A percentile compares a stretch with the other conserved stretches of the same genome.
Evolutionary conservation across 768 basidiomycete genomes (phyloP).

Genomic region (Mycena capillaripes): DNA sequence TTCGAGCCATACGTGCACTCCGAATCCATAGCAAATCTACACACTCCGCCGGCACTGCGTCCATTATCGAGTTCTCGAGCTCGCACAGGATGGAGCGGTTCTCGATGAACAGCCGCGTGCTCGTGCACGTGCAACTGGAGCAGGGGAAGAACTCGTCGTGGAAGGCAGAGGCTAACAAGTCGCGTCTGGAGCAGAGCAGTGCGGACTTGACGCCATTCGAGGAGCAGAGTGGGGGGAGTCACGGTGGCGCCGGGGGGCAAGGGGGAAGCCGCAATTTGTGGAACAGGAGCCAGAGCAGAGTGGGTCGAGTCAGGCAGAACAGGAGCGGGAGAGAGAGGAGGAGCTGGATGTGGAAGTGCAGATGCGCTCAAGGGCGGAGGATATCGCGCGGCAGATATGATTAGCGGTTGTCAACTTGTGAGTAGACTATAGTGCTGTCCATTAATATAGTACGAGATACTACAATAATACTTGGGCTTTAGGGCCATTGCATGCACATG

Average conservation of each 20-base stretch:
- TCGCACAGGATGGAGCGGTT: background rate
- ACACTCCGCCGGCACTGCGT: background rate
- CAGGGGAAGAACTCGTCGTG: background rate
- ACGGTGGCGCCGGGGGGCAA: background rate
- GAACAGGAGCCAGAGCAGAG: slow-evolving; percentile 12
- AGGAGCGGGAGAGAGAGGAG: background rate
- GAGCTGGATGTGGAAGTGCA: slow-evolving; percentile 7
- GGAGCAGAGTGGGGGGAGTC: slow-evolving; percentile 2
- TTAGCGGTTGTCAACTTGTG: too few relatives aligned
- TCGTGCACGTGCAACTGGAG: background rate
- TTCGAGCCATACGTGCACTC: background rate
- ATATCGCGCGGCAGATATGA: background rate
- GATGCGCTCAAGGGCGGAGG: slow-evolving; percentile 8
- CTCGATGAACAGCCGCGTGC: background rate
- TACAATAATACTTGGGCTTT: too few relatives aligned
- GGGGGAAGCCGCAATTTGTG: slow-evolving; percentile 6
- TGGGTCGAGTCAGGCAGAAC: slow-evolving; percentile 6
- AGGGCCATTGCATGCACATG: too few relatives aligned
- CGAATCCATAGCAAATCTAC: background rate
- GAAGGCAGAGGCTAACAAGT: background rate
- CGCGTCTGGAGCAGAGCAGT: background rate
- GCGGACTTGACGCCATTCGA: background rate
- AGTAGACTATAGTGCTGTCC: too few relatives aligned
- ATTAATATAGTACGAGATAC: too few relatives aligned
- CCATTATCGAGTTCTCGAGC: background rate